A percentile compares a stretch with the other conserved stretches of the same genome.
These are phyloP conservation scores for Salvia rosmarinus DNA, from an alignment of 257 asterid species.

Conservation along the genomic window DNA sequence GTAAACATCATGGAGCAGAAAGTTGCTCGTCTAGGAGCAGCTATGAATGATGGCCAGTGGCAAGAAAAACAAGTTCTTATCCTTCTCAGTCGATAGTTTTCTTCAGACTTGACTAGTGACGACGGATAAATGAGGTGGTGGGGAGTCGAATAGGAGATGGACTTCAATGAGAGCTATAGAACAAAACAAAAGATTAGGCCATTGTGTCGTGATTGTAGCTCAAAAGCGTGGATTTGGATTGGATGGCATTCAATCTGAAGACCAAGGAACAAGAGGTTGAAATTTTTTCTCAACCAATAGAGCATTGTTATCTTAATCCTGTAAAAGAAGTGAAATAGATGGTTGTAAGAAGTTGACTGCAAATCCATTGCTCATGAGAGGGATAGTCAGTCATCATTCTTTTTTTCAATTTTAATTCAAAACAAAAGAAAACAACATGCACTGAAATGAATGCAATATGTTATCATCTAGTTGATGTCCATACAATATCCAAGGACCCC, in stretches of 20 bases:
- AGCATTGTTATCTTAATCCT: not conserved
- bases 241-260: conserved; percentile 4
- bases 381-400: not conserved
- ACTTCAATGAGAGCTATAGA: not conserved
- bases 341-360: not conserved
- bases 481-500: conserved; percentile 7
- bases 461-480: not conserved
- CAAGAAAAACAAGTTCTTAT: not conserved
- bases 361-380: not conserved
- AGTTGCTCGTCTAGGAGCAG: not conserved
- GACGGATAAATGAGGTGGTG: too few relatives aligned
- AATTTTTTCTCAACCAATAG: not conserved
- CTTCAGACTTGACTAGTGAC: not conserved
- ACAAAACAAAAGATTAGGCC: too few relatives aligned
- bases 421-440: not conserved
- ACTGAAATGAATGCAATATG: not conserved
- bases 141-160: too few relatives aligned
- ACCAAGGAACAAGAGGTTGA: not conserved
- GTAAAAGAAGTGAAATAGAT: not conserved
- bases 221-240: not conserved
- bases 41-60: not conserved
- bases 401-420: not conserved
- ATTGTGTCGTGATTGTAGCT: not conserved
- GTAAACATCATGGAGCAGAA: not conserved
- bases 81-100: not conserved